Evolutionary conservation across 2,329 filamentous ascomycete genomes (phyloP).

Genomic region (Fusarium domesticum): DNA sequence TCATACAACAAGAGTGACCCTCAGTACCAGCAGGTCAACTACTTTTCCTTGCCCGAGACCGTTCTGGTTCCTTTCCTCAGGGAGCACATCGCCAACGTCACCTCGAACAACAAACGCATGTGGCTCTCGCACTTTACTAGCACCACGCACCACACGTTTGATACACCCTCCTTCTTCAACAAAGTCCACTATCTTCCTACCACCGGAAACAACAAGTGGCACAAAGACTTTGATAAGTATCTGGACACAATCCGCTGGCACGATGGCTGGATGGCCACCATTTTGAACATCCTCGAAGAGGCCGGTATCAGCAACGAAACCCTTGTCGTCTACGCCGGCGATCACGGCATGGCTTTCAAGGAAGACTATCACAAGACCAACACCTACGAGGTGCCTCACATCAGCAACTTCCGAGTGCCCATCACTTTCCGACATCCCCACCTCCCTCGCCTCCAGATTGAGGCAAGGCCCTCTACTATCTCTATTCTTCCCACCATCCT

Average conservation of each 20-base stretch:
- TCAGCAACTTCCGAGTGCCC: constrained; percentile 27
- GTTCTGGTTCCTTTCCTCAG: constrained; percentile 32
- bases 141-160: constrained; percentile 13
- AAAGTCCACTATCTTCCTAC: background rate
- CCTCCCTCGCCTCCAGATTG: constrained; percentile 23
- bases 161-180: constrained; percentile 11
- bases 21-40: constrained; percentile 29
- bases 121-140: constrained; percentile 38
- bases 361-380: constrained; percentile 24
- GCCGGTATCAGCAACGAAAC: constrained; percentile 29
- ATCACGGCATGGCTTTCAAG: constrained; percentile 29
- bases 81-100: constrained; percentile 34
- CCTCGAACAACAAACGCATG: constrained; percentile 34
- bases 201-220: constrained; percentile 16
- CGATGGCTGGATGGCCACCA: constrained; percentile 26
- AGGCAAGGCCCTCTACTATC: constrained; percentile 23
- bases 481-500: constrained; percentile 30
- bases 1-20: constrained; percentile 24
- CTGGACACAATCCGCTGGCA: constrained; percentile 27
- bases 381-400: constrained; percentile 26
- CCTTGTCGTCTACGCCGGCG: constrained; percentile 27
- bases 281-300: constrained; percentile 26
- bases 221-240: constrained; percentile 27
- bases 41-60: constrained; percentile 36
- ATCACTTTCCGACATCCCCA: constrained; percentile 28